Percentiles rank a stretch among this genome's conserved stretches.
Evolutionary conservation across 495 filamentous ascomycete genomes (phyloP).

Genomic region (Aspergillus taichungensis): DNA sequence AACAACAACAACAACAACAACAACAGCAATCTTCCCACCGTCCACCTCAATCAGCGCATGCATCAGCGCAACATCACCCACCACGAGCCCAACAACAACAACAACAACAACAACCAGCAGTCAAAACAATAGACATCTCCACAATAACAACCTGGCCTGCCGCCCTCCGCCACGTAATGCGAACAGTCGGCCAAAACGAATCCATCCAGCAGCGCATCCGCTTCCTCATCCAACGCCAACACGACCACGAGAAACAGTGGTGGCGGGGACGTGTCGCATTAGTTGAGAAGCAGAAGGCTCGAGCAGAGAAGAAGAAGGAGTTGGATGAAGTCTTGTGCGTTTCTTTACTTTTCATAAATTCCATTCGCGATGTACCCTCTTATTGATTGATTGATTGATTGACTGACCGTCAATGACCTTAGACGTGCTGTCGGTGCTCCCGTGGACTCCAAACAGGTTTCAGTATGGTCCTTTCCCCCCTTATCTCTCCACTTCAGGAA

Average conservation of each 20-base stretch:
- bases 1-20: constrained; percentile 7
- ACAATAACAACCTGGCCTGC: constrained; percentile 57
- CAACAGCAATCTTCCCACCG: constrained; percentile 2
- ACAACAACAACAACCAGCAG: constrained; percentile 2
- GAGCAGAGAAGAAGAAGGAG: constrained; percentile 43
- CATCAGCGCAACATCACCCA: constrained; percentile 5
- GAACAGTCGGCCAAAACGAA: constrained; percentile 45
- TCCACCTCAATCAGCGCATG: constrained; percentile 1
- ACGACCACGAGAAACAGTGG: constrained; percentile 58
- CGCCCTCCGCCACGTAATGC: constrained; percentile 54
- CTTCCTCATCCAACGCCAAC: constrained; percentile 54
- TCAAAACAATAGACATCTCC: constrained; percentile 31
- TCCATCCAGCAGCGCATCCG: constrained; percentile 28
- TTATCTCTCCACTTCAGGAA: background rate
- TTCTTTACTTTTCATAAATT: too few relatives aligned
- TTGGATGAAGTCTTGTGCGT: constrained; percentile 43
- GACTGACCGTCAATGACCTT: background rate
- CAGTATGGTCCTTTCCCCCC: constrained; percentile 17
- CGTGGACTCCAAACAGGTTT: constrained; percentile 22
- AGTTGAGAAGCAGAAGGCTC: constrained; percentile 36
- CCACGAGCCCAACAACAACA: constrained; percentile 4
- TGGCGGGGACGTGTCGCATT: constrained; percentile 46
- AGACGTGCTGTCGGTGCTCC: constrained; percentile 36
- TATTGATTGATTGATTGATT: background rate
- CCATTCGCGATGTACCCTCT: too few relatives aligned